Percentiles rank a stretch among this genome's conserved stretches.
Conservation (phyloP, 2,329 filamentous ascomycete genomes). For the Eurotiales sp. region DNA sequence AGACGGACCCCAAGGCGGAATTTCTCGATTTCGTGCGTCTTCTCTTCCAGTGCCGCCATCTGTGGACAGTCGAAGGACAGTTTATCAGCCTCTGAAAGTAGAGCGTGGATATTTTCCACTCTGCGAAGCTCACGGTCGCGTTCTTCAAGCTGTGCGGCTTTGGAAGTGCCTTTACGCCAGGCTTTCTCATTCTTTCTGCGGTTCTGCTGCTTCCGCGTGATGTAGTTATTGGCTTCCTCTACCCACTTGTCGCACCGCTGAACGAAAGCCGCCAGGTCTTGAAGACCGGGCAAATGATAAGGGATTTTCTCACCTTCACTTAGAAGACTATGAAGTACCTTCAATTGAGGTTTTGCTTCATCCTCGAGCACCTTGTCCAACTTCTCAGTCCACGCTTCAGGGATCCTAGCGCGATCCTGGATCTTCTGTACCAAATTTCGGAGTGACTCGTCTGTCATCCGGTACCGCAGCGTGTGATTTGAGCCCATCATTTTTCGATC, state of each 20-base stretch:
- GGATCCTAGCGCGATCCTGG: conserved; percentile 77
- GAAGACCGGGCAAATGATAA: conserved; percentile 77
- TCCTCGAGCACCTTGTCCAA: conserved; percentile 80
- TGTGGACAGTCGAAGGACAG: conserved; percentile 93
- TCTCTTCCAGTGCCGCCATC: conserved; percentile 78
- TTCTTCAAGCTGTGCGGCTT: conserved; percentile 79
- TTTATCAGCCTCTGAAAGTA: conserved; percentile 77
- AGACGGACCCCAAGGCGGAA: conserved; percentile 75
- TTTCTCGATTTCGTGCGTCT: conserved; percentile 74
- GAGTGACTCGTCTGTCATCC: conserved; percentile 70
- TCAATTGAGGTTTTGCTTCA: conserved; percentile 78
- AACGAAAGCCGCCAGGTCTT: conserved; percentile 81
- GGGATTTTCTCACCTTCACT: conserved; percentile 96
- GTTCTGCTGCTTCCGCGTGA: conserved; percentile 94
- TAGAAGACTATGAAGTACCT: conserved; percentile 75
- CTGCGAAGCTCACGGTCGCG: conserved; percentile 79
- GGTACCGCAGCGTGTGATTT: conserved; percentile 72
- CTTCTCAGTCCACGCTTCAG: conserved; percentile 87
- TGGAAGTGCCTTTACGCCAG: conserved; percentile 69
- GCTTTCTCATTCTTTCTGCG: conserved; percentile 90
- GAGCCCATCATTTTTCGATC: conserved; percentile 64
- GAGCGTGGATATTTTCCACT: conserved; percentile 79
- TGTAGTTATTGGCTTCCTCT: conserved; percentile 93
- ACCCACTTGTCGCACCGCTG: conserved; percentile 97
- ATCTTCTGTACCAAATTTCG: conserved; percentile 67